Evolutionary conservation across 2,329 filamentous ascomycete genomes (phyloP).

Genomic region (Pyrenophora tritici-repentis): DNA sequence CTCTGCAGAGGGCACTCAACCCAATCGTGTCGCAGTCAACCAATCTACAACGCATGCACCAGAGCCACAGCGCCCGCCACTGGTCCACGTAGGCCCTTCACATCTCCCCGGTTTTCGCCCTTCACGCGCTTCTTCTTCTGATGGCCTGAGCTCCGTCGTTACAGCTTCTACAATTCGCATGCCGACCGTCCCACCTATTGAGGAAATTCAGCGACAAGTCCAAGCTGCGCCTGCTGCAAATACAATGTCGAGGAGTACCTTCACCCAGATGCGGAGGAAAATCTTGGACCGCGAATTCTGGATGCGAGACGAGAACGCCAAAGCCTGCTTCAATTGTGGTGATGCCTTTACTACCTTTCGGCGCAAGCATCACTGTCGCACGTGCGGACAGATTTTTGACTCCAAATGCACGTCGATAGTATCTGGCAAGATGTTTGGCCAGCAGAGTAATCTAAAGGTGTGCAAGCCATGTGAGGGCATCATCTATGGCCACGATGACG

Average conservation of each 20-base stretch:
- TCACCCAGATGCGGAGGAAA: conserved; percentile 74
- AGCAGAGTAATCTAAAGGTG: conserved; percentile 80
- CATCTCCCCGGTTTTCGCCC: conserved; percentile 55
- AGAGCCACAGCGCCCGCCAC: conserved; percentile 46
- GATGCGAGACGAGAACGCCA: conserved; percentile 99
- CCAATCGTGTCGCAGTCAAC: conserved; percentile 25
- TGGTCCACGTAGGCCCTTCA: conserved; percentile 52
- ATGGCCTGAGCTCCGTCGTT: conserved; percentile 48
- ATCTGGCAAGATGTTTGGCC: conserved; percentile 83
- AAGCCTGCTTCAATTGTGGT: conserved; percentile 93
- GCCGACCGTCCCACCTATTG: conserved; percentile 38
- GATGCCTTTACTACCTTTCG: conserved; percentile 91
- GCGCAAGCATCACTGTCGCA: conserved; percentile 93
- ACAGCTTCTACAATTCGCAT: conserved; percentile 42
- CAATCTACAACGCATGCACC: conserved; percentile 33
- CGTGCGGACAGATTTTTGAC: conserved; percentile 98
- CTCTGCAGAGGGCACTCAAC: conserved; percentile 28
- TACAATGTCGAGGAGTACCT: conserved; percentile 48
- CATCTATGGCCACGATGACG: conserved; percentile 87
- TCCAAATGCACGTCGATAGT: conserved; percentile 94
- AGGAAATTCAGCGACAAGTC: conserved; percentile 34
- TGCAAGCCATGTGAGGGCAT: conserved; percentile 92
- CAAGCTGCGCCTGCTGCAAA: conserved; percentile 30
- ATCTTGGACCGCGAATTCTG: conserved; percentile 94
- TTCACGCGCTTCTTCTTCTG: conserved; percentile 54